Evolutionary conservation across 1,284 basidiomycete genomes (phyloP), one percentile per base, ranked within the genome.

Genomic region (Dichomitus squalens): DNA sequence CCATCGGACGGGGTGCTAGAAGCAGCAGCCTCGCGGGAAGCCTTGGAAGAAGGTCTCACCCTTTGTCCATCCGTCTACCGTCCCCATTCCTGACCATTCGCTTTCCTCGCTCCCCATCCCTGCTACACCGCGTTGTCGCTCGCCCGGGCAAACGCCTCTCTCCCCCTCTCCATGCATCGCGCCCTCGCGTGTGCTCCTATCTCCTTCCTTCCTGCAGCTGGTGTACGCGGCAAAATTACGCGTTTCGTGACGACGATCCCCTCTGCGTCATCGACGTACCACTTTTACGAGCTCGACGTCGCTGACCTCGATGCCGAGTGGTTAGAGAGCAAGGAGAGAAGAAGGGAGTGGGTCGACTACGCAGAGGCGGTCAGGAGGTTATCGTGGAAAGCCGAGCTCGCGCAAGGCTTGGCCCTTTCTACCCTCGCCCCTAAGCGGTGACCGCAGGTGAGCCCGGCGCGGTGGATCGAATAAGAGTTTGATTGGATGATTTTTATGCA

Each of bases 41-140:
- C 90, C 77, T 80, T 88, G 75, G 90, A 93, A 90, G 90, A 93
- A 92, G 90, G 90, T 93, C 88, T 84, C 84, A 86, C 84, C 85
- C 79, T 84, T 85, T 85, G 80, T 84, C 84, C 83, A 81, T 88
- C 79, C 79, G 64, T 68, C 58, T 84, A 84, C 87, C 80, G 79
- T 81, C 81, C 82, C 84, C 74, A 75, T 68, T 79, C 81, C 79
- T 78, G 73, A 78, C 74, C 70, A 66, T 70, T 73, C 72, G 64
- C 63, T 63, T 63, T 66, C 70, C 67, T 71, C 44, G 41, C 41
- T 44, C 38, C 49, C 36, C 49, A 36, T 12, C 67, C 66, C 66
- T 65, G 68, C 67, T 39, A 48, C 46, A 31, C 49, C 27, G 48
- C 38, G 33, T 31, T 29, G 18, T 31, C 40, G 46, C 51, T 25